Evolutionary conservation across 345 rosid species (phyloP).

Genomic region (Pistacia vera): DNA sequence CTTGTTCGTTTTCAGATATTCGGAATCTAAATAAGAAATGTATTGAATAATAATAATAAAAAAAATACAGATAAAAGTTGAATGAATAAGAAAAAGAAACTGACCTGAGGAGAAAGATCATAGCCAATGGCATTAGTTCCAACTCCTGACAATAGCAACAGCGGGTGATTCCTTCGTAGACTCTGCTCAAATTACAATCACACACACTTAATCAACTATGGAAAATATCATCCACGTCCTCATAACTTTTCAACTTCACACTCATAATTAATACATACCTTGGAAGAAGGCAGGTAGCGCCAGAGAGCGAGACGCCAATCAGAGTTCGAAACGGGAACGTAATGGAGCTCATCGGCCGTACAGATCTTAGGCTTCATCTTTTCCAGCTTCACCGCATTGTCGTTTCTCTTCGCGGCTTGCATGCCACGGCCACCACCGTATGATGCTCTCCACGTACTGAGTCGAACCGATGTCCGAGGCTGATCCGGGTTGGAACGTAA

Average conservation of each 20-base stretch:
- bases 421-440: neutral
- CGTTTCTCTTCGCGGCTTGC: neutral
- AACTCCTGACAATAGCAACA: slow-evolving; percentile 72
- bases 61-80: too few species aligned
- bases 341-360: slow-evolving; percentile 64
- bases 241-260: neutral
- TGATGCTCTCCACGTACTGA: neutral
- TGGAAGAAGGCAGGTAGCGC: slow-evolving; percentile 63
- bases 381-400: neutral
- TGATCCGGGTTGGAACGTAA: neutral
- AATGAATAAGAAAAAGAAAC: neutral
- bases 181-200: slow-evolving; percentile 34
- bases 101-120: slow-evolving; percentile 79
- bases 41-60: too few species aligned
- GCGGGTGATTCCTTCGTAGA: slow-evolving; percentile 68
- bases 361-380: slow-evolving; percentile 38
- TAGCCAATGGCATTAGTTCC: slow-evolving; percentile 78
- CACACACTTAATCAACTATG: neutral
- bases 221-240: neutral
- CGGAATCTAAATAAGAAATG: too few species aligned
- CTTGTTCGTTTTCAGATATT: too few species aligned
- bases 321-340: slow-evolving; percentile 39
- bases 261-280: slow-evolving; percentile 22
- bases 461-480: neutral
- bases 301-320: slow-evolving; percentile 60